These are phyloP conservation scores for Draba incana DNA, from an alignment of 345 rosid genomes.

Conservation along the genomic window DNA sequence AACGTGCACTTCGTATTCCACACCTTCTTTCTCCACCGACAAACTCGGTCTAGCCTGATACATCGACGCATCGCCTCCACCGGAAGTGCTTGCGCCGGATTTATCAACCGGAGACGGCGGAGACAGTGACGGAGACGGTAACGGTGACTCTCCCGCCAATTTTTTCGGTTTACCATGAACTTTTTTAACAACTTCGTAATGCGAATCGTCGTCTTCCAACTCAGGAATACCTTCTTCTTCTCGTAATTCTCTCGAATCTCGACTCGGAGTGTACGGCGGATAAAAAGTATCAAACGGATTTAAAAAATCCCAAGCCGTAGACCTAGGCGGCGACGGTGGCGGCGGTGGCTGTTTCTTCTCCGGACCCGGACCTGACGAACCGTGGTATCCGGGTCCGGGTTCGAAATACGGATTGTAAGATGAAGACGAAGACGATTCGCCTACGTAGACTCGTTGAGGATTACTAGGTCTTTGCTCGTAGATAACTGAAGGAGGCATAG, in stretches of 20 bases:
- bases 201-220: conserved; percentile 77
- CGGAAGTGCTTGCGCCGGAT: conserved; percentile 35
- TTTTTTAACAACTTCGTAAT: conserved; percentile 71
- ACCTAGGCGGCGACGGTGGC: conserved; percentile 76
- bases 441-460: conserved; percentile 55
- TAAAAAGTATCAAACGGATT: conserved; percentile 66
- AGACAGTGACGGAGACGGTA: conserved; percentile 11
- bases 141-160: conserved; percentile 27
- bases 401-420: conserved; percentile 39
- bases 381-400: conserved; percentile 45
- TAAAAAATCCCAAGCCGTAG: conserved; percentile 81
- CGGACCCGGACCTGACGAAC: conserved; percentile 40
- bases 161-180: conserved; percentile 59
- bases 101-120: conserved; percentile 32
- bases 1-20: conserved; percentile 73
- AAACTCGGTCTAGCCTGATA: conserved; percentile 45
- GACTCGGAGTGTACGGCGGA: conserved; percentile 54
- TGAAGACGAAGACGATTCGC: conserved; percentile 64
- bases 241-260: conserved; percentile 77
- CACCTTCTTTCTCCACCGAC: conserved; percentile 52
- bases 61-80: conserved; percentile 35
- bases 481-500: conserved; percentile 62
- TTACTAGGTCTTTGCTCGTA: conserved; percentile 65
- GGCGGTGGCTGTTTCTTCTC: conserved; percentile 70
- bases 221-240: conserved; percentile 98